Evolutionary conservation across 352 stramenopile species (phyloP).

Genomic region (Peronosclerospora sorghi): DNA sequence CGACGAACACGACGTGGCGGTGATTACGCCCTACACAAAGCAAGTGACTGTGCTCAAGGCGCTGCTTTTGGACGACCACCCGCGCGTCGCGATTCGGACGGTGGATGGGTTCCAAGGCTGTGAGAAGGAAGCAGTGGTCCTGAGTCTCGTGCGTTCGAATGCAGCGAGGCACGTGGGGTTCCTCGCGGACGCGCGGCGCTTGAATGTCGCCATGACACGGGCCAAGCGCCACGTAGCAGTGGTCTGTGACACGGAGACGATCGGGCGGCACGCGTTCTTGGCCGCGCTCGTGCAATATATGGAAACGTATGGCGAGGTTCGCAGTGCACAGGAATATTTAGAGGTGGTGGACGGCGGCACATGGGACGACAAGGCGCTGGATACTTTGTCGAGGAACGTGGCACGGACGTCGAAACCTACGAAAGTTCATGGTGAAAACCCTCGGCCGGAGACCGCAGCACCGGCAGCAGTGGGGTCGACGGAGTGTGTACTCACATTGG

Average conservation of each 20-base stretch:
- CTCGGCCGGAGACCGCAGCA: neutral
- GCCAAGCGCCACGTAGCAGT: conserved; percentile 92
- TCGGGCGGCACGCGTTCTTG: conserved; percentile 87
- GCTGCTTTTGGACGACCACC: conserved; percentile 60
- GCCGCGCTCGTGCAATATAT: conserved; percentile 85
- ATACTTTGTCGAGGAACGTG: too few relatives aligned
- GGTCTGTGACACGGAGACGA: conserved; percentile 92
- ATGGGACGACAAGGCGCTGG: too few relatives aligned
- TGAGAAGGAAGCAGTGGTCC: conserved; percentile 96
- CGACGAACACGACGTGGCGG: conserved; percentile 84
- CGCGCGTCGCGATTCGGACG: conserved; percentile 81
- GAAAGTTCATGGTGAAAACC: too few relatives aligned
- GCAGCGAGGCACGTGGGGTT: conserved; percentile 87
- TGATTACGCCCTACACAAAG: conserved; percentile 98
- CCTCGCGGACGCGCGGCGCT: conserved; percentile 90
- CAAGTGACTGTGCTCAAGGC: conserved; percentile 90
- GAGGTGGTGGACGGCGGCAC: conserved; percentile 32
- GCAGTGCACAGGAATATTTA: conserved; percentile 75
- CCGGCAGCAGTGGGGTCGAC: neutral
- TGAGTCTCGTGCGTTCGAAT: conserved; percentile 95
- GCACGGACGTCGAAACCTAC: too few relatives aligned
- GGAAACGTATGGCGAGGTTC: conserved; percentile 88
- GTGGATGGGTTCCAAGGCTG: conserved; percentile 97
- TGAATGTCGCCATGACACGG: conserved; percentile 97
- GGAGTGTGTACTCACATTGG: neutral